Evolutionary conservation across 192 early-diverging fungal genomes (phyloP).

Genomic region (Mortierella claussenii): DNA sequence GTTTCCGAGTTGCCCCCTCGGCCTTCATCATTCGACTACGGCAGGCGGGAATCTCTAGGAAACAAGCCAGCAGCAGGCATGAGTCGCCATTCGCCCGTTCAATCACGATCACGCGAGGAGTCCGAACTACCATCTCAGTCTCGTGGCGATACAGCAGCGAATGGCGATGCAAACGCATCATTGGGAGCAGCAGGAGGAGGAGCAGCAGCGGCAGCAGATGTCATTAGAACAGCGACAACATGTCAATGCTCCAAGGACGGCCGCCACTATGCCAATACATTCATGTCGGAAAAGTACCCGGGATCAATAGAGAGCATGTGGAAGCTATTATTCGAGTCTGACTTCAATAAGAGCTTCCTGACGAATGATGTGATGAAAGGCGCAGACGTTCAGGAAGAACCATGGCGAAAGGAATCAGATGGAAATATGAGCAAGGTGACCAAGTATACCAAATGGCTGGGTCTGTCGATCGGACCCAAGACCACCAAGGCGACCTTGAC

Average conservation of each 20-base stretch:
- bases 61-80: neutral
- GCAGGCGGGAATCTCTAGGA: neutral
- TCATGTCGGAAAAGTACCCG: conserved; percentile 57
- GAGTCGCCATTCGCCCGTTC: neutral
- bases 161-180: conserved; percentile 1
- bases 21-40: conserved; percentile 20
- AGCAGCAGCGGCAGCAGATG: neutral
- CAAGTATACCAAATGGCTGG: conserved; percentile 29
- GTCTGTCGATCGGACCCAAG: conserved; percentile 58
- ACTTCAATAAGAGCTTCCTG: conserved; percentile 58
- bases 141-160: too few species aligned
- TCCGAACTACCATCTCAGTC: conserved; percentile 5
- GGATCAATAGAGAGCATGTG: conserved; percentile 61
- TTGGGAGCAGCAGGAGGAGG: neutral
- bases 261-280: conserved; percentile 57
- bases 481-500: conserved; percentile 64
- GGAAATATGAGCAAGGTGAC: conserved; percentile 28
- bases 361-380: conserved; percentile 58
- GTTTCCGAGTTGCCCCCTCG: conserved; percentile 30
- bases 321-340: conserved; percentile 63
- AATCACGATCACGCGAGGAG: neutral
- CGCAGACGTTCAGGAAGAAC: conserved; percentile 51
- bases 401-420: conserved; percentile 17
- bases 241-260: conserved; percentile 60
- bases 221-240: conserved; percentile 37